Evolutionary conservation across 345 rosid genomes (phyloP).

Genomic region (Eutrema japonicum): DNA sequence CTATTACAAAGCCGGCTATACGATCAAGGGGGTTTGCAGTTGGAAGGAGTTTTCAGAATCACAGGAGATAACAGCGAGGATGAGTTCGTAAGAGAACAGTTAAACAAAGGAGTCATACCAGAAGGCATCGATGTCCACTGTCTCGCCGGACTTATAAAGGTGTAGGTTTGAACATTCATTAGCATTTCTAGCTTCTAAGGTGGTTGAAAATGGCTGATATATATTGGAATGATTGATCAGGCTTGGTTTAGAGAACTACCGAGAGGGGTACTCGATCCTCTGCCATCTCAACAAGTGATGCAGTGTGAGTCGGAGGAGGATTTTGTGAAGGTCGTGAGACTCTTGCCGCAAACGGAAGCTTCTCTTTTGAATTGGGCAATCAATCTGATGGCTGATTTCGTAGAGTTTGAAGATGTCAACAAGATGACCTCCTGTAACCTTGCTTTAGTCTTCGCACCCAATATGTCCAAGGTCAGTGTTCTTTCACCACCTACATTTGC

Average conservation of each 20-base stretch:
- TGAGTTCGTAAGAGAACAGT: conserved; percentile 73
- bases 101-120: conserved; percentile 75
- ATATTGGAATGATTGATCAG: conserved; percentile 42
- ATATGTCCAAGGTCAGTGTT: conserved; percentile 80
- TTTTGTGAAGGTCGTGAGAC: conserved; percentile 68
- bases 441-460: conserved; percentile 93
- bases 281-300: conserved; percentile 79
- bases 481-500: not conserved
- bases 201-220: not conserved
- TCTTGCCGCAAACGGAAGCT: conserved; percentile 80
- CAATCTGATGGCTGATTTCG: conserved; percentile 89
- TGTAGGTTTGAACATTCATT: not conserved
- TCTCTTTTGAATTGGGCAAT: conserved; percentile 79
- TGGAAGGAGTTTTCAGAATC: conserved; percentile 89
- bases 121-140: conserved; percentile 78
- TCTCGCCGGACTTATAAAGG: conserved; percentile 71
- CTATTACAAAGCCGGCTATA: conserved; percentile 79
- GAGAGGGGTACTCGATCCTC: conserved; percentile 72
- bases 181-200: not conserved
- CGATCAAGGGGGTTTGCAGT: conserved; percentile 78
- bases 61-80: conserved; percentile 85
- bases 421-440: conserved; percentile 92
- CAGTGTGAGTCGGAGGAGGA: conserved; percentile 84
- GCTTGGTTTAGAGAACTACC: conserved; percentile 99
- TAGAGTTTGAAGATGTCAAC: conserved; percentile 69